Evolutionary conservation across 1,284 basidiomycete genomes (phyloP).

Genomic region (Mycena sp.): DNA sequence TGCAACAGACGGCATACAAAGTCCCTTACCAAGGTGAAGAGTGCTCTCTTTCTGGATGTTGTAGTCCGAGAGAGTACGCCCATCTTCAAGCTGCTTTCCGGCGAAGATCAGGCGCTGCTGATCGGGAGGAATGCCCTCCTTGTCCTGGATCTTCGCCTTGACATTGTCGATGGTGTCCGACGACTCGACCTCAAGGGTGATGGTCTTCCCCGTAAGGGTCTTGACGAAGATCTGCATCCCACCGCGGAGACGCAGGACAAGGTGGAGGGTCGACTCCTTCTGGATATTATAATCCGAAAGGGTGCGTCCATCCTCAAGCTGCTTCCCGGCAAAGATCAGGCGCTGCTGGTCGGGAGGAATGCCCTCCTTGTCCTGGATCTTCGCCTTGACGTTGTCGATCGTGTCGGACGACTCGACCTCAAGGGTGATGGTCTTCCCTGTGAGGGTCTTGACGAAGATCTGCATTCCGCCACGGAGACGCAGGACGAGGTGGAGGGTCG

Average conservation of each 20-base stretch:
- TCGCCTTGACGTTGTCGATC: conserved; percentile 51
- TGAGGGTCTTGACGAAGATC: conserved; percentile 77
- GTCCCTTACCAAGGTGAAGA: conserved; percentile 60
- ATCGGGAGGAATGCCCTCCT: conserved; percentile 64
- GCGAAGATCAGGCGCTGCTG: conserved; percentile 75
- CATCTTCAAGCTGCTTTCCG: conserved; percentile 74
- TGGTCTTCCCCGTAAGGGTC: conserved; percentile 58
- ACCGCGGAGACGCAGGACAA: conserved; percentile 69
- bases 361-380: conserved; percentile 52
- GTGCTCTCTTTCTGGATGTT: conserved; percentile 81
- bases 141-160: conserved; percentile 52
- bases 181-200: conserved; percentile 51
- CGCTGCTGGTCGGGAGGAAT: conserved; percentile 69
- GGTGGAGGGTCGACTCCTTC: conserved; percentile 85
- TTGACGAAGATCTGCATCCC: conserved; percentile 84
- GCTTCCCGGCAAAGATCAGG: conserved; percentile 90
- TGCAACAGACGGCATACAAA: conserved; percentile 8
- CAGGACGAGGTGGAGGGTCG: conserved; percentile 65
- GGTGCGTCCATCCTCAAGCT: conserved; percentile 85
- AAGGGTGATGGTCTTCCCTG: conserved; percentile 53
- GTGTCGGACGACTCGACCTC: conserved; percentile 52
- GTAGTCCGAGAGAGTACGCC: conserved; percentile 70
- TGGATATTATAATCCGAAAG: conserved; percentile 86
- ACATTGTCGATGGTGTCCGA: conserved; percentile 53
- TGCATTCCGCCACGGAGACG: conserved; percentile 74